Percentiles rank a stretch among this genome's conserved stretches.
phyloP scores from a whole-genome alignment of 139 green algal species.

The Protoeuglena noctilucae region DNA sequence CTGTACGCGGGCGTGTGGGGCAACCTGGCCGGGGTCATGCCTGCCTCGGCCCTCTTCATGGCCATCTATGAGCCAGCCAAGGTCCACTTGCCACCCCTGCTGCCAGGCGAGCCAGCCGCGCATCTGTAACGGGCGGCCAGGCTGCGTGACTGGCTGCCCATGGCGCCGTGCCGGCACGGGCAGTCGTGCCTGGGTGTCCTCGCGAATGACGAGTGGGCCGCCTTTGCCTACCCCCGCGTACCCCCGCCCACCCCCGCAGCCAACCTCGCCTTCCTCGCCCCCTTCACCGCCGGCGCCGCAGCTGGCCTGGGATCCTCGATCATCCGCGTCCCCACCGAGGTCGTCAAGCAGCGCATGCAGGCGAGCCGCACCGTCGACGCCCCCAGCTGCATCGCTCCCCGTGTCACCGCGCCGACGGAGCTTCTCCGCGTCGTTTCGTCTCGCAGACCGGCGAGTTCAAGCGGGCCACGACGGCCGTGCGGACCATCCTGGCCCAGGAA shows the following conservation, averaged over 20 bases:
- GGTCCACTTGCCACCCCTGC: not conserved
- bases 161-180: too few relatives aligned
- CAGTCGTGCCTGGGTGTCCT: too few relatives aligned
- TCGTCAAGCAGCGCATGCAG: conserved; percentile 91
- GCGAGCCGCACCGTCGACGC: too few relatives aligned
- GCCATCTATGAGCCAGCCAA: conserved; percentile 86
- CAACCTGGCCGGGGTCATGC: conserved; percentile 67
- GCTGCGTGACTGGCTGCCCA: too few relatives aligned
- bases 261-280: conserved; percentile 19
- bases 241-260: not conserved
- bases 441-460: conserved; percentile 43
- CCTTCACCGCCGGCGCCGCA: conserved; percentile 36
- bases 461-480: conserved; percentile 31
- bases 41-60: conserved; percentile 87
- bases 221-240: not conserved
- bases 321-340: conserved; percentile 86
- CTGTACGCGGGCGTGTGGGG: conserved; percentile 63
- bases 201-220: too few relatives aligned
- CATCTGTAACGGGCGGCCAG: not conserved
- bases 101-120: not conserved
- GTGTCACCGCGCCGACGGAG: too few relatives aligned
- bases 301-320: conserved; percentile 70
- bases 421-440: too few relatives aligned
- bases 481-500: conserved; percentile 55
- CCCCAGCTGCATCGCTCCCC: too few relatives aligned